Conservation (phyloP, 495 filamentous ascomycete species). For the Diplogelasinospora grovesii region DNA sequence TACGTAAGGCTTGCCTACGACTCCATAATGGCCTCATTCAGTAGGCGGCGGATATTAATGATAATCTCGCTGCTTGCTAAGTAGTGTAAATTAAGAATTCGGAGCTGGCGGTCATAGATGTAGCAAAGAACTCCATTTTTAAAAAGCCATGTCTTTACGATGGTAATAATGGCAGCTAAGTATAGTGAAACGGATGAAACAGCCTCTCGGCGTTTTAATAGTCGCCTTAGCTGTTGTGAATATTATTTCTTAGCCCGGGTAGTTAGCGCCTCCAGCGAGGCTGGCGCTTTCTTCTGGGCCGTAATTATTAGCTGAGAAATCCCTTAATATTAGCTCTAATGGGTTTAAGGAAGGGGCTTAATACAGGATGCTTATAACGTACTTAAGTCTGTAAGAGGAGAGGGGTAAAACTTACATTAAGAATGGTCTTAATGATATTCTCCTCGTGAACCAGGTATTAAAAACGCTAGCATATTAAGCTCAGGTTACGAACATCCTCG, state of each 20-base stretch:
- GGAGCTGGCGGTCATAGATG: constrained; percentile 47
- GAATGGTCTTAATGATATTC: constrained; percentile 52
- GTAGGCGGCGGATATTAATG: constrained; percentile 46
- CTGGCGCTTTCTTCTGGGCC: constrained; percentile 46
- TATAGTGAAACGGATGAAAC: constrained; percentile 58
- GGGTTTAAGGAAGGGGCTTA: constrained; percentile 9
- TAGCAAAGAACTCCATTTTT: constrained; percentile 59
- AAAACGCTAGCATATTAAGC: constrained; percentile 46
- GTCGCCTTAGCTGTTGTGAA: constrained; percentile 49
- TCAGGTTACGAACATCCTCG: constrained; percentile 44
- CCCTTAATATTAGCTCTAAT: too few species aligned
- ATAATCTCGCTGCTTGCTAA: constrained; percentile 48
- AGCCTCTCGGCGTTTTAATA: constrained; percentile 56
- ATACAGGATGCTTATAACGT: too few species aligned
- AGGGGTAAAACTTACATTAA: constrained; percentile 43
- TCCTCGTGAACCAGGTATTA: constrained; percentile 49
- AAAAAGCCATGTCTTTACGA: constrained; percentile 57
- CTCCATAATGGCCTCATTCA: constrained; percentile 26
- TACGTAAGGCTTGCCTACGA: constrained; percentile 31
- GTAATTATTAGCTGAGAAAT: constrained; percentile 11
- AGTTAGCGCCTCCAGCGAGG: constrained; percentile 52
- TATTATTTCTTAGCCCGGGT: constrained; percentile 44
- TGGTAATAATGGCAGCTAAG: constrained; percentile 50
- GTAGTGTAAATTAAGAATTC: constrained; percentile 56
- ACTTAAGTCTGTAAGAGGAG: too few species aligned